These are phyloP conservation scores for Russula brevipes DNA, from an alignment of 768 basidiomycete species.

Conservation along the genomic window DNA sequence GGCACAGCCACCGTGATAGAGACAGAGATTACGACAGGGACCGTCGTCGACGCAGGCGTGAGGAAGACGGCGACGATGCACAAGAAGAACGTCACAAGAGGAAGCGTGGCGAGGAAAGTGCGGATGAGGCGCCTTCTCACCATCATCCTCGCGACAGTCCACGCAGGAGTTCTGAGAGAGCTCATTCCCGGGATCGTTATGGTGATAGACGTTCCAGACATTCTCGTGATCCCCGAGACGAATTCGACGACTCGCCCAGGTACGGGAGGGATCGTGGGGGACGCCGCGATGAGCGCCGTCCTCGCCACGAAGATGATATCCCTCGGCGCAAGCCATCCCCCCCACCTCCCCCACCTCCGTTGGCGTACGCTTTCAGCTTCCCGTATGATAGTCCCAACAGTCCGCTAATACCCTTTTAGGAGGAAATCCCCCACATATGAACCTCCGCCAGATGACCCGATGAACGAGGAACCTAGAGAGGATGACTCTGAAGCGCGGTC, in stretches of 20 bases:
- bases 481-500: conserved; percentile 98
- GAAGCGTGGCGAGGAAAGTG: conserved; percentile 53
- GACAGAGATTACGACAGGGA: conserved; percentile 49
- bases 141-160: conserved; percentile 50
- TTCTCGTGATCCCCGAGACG: conserved; percentile 53
- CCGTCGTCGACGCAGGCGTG: conserved; percentile 58
- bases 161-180: conserved; percentile 41
- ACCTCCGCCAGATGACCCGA: conserved; percentile 53
- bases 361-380: conserved; percentile 38
- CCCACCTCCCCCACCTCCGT: conserved; percentile 33
- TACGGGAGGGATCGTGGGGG: conserved; percentile 40
- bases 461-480: conserved; percentile 88
- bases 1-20: conserved; percentile 51
- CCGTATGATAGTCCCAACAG: conserved; percentile 9
- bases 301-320: conserved; percentile 41
- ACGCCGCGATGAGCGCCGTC: conserved; percentile 37
- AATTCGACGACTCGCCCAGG: conserved; percentile 53
- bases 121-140: conserved; percentile 41
- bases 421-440: conserved; percentile 72
- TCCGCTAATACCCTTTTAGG: conserved; percentile 34
- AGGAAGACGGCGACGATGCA: conserved; percentile 53
- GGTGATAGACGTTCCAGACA: conserved; percentile 40
- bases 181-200: conserved; percentile 49
- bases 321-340: conserved; percentile 26
- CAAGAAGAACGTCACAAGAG: conserved; percentile 59